Conservation (phyloP, 2,329 filamentous ascomycete genomes). For the Paecilomyces variotii region DNA sequence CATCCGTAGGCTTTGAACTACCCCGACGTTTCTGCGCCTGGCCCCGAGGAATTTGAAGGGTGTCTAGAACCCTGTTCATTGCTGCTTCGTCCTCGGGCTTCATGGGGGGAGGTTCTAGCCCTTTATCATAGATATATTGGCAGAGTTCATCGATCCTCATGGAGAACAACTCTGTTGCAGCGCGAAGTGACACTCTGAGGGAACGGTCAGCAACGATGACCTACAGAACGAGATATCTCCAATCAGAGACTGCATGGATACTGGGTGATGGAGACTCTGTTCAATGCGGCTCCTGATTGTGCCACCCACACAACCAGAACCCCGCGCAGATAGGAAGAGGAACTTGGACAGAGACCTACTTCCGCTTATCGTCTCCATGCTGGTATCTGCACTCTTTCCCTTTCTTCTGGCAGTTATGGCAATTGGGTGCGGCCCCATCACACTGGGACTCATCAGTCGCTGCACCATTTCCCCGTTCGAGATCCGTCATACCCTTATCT, state of each 20-base stretch:
- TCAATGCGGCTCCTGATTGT: neutral
- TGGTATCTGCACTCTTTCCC: conserved; percentile 32
- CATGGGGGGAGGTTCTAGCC: conserved; percentile 33
- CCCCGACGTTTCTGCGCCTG: conserved; percentile 6
- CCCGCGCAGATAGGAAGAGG: neutral
- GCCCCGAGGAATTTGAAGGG: conserved; percentile 24
- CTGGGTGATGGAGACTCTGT: neutral
- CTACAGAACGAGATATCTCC: neutral
- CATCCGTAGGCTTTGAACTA: neutral
- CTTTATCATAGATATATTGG: conserved; percentile 35
- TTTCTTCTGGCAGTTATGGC: conserved; percentile 31
- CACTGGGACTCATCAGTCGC: conserved; percentile 17
- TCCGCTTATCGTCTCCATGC: conserved; percentile 32
- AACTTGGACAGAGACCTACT: conserved; percentile 18
- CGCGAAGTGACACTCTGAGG: conserved; percentile 27
- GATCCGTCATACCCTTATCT: conserved; percentile 30
- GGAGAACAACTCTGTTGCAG: conserved; percentile 29
- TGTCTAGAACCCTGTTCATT: conserved; percentile 32
- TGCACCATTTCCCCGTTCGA: neutral
- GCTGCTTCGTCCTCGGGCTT: conserved; percentile 28
- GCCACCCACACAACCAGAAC: neutral
- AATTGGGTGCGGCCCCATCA: conserved; percentile 29
- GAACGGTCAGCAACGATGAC: conserved; percentile 4
- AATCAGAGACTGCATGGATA: neutral
- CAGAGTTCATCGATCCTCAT: conserved; percentile 30